Evolutionary conservation across 805 yeast species (phyloP).

Genomic region (Pichia californica): DNA sequence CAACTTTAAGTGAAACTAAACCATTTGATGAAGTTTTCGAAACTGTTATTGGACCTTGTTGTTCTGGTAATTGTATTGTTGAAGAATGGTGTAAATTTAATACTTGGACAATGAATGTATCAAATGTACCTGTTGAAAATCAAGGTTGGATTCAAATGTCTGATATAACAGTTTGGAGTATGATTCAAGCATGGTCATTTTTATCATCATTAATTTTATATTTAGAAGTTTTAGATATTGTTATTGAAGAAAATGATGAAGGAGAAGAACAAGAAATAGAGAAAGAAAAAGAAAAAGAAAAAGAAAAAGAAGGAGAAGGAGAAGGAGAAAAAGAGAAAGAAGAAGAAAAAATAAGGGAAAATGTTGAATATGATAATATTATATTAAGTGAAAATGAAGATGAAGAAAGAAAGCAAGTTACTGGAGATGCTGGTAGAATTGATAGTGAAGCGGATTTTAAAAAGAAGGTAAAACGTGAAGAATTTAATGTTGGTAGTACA

Average conservation of each 20-base stretch:
- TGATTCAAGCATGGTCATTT: slow-evolving; percentile 5
- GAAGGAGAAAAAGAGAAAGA: background rate
- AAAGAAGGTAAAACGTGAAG: slow-evolving; percentile 5
- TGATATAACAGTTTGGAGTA: slow-evolving; percentile 5
- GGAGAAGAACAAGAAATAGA: background rate
- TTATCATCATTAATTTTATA: slow-evolving; percentile 1
- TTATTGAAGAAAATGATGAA: background rate
- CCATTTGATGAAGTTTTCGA: slow-evolving; percentile 14
- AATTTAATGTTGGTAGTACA: slow-evolving; percentile 2
- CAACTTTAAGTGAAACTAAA: background rate
- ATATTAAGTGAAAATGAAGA: slow-evolving; percentile 6
- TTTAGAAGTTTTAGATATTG: slow-evolving; percentile 2
- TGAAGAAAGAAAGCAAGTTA: slow-evolving; percentile 5
- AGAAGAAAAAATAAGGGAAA: background rate
- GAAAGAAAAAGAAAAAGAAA: background rate
- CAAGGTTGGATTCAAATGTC: slow-evolving; percentile 35
- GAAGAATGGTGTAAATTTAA: slow-evolving; percentile 15
- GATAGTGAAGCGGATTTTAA: slow-evolving; percentile 3
- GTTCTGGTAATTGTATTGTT: slow-evolving; percentile 9
- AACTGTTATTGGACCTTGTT: slow-evolving; percentile 22
- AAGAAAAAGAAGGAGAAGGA: background rate
- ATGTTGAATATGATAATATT: background rate
- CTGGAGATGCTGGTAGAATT: background rate
- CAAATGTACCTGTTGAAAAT: slow-evolving; percentile 23
- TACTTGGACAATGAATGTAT: slow-evolving; percentile 12